These are phyloP conservation scores for Phytophthora kernoviae DNA, from an alignment of 352 stramenopile species.

Conservation along the genomic window DNA sequence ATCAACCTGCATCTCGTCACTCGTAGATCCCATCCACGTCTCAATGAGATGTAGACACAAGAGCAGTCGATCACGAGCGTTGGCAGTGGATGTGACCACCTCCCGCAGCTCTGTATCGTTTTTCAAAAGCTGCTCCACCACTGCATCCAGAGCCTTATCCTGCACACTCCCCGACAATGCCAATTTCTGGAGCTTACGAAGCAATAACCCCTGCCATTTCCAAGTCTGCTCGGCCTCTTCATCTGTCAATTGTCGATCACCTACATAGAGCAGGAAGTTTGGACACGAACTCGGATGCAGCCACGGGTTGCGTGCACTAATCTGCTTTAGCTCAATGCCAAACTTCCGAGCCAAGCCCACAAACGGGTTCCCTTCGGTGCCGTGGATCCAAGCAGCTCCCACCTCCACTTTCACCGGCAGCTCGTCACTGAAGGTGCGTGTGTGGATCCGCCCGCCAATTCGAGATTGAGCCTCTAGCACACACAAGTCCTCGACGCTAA, in stretches of 20 bases:
- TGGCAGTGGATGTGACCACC: constrained; percentile 10
- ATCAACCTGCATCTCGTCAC: constrained; percentile 47
- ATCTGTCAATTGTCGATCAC: constrained; percentile 27
- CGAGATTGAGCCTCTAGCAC: constrained; percentile 54
- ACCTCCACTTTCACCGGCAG: constrained; percentile 49
- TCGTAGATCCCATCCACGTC: constrained; percentile 56
- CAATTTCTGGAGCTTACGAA: constrained; percentile 42
- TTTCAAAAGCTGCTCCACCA: constrained; percentile 33
- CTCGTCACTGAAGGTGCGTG: constrained; percentile 40
- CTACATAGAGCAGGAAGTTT: constrained; percentile 46
- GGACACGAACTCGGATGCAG: constrained; percentile 52
- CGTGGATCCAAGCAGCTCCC: constrained; percentile 63
- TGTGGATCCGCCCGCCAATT: constrained; percentile 55
- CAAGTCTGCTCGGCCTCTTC: constrained; percentile 45
- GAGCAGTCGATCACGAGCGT: constrained; percentile 30
- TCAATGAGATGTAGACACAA: constrained; percentile 53
- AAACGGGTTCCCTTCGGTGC: constrained; percentile 46
- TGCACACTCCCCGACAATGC: constrained; percentile 19
- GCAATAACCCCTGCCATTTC: constrained; percentile 46
- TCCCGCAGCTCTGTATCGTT: constrained; percentile 21
- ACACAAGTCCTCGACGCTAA: constrained; percentile 33
- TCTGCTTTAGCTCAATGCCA: constrained; percentile 42
- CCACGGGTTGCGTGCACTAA: constrained; percentile 64
- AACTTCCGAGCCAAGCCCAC: constrained; percentile 38
- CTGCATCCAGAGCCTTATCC: constrained; percentile 28